Conservation (phyloP, 768 basidiomycete genomes). For the Kwoniella botswanensis region DNA sequence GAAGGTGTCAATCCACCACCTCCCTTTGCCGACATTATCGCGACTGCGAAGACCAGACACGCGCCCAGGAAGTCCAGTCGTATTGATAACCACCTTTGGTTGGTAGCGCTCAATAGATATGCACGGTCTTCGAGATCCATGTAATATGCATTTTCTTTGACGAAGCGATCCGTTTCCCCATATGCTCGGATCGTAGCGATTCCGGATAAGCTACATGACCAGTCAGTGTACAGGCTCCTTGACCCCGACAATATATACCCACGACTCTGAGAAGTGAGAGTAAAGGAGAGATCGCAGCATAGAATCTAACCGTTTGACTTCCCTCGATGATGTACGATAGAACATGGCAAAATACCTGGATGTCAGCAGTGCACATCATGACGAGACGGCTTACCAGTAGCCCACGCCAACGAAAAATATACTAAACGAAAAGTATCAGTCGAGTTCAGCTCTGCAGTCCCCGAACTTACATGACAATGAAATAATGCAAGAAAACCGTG, state of each 20-base stretch:
- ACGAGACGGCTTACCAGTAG: constrained; percentile 33
- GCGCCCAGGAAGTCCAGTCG: constrained; percentile 86
- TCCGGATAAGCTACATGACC: constrained; percentile 41
- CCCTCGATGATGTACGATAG: constrained; percentile 82
- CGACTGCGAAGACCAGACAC: constrained; percentile 61
- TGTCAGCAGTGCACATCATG: background rate
- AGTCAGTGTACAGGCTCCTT: background rate
- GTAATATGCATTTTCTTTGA: constrained; percentile 71
- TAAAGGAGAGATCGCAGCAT: constrained; percentile 84
- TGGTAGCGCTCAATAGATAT: constrained; percentile 75
- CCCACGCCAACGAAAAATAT: constrained; percentile 46
- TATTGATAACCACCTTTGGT: constrained; percentile 77
- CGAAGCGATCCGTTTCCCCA: constrained; percentile 75
- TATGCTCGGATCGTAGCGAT: constrained; percentile 79
- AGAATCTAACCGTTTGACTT: constrained; percentile 74
- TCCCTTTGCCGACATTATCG: constrained; percentile 76
- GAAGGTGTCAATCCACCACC: constrained; percentile 74
- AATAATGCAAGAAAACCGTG: constrained; percentile 52
- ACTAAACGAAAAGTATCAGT: constrained; percentile 11
- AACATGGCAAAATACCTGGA: constrained; percentile 64
- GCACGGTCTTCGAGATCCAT: constrained; percentile 90
- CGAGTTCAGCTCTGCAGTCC: background rate
- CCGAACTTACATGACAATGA: constrained; percentile 45
- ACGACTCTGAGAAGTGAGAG: constrained; percentile 86
- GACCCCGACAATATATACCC: constrained; percentile 67